Evolutionary conservation across 1,284 basidiomycete genomes (phyloP), one percentile per base, ranked within the genome.

Genomic region (Schizophyllum amplum): DNA sequence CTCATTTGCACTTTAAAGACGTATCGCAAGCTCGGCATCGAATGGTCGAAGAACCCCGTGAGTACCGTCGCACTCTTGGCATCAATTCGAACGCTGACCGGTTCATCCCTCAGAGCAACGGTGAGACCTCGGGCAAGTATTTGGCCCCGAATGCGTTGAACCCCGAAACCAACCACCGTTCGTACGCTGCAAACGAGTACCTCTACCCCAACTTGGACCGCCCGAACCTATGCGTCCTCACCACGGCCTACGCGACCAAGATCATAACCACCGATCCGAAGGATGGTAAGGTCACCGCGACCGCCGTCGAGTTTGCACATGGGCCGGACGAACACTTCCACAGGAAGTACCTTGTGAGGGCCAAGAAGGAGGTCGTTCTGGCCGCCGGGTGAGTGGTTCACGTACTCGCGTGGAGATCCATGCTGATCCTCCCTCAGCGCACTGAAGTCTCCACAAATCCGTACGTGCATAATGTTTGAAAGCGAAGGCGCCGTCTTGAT

Each of bases 281-380:
- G 24, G 22, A 51, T 21, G 53, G 52, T 13, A 9, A 2, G 5
- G 51, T 51, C 6, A 60, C 59, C 4, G 66, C 65, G 1, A 65
- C 61, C 11, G 66, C 61, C 24, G 69, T 72, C 4, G 64, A 62
- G 24, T 72, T 73, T 53, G 50, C 60, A 2, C 54, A 65, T 52
- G 62, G 52, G 24, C 51, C 26, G 7, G 21, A 21, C 15, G 15
- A 27, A 55, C 15, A 55, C 23, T 11, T 53, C 54, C 9, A 13
- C n/a, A 60, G n/a, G 64, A 57, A 51, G 2, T 63, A 67, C 54
- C 55, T 57, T 2, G 69, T 66, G 13, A 60, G 13, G 33, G 33
- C 33, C 13, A 42, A 42, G 33, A 65, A 64, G 53, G 74, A 79
- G 55, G 71, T 79, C 53, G 69, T 80, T 42, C 58, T 81, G 11